Evolutionary conservation across 331 rosid species (phyloP).

Genomic region (Quercus lobata): DNA sequence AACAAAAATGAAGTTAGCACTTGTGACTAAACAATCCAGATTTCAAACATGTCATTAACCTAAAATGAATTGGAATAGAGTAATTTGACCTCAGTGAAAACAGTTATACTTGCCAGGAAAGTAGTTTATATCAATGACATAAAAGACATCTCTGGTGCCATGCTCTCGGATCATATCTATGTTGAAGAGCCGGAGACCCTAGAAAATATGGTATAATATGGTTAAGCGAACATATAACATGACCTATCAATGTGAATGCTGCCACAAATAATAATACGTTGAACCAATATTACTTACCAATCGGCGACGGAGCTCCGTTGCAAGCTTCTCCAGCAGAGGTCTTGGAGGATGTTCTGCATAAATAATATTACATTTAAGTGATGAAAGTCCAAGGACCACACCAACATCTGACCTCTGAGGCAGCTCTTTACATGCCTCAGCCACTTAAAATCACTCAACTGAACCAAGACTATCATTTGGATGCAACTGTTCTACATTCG

Average conservation of each 20-base stretch:
- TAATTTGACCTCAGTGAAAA: conserved; percentile 3
- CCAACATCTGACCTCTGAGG: not conserved
- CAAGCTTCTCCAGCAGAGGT: conserved; percentile 72
- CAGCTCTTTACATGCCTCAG: conserved; percentile 1
- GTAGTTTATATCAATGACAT: conserved; percentile 97
- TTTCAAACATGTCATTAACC: not conserved
- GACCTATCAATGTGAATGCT: not conserved
- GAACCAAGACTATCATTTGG: not conserved
- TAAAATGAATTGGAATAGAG: conserved; percentile 3
- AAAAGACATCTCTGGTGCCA: conserved; percentile 72
- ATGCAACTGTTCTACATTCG: not conserved
- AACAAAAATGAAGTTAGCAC: not conserved
- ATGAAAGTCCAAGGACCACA: conserved; percentile 8
- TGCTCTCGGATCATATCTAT: conserved; percentile 84
- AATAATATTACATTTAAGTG: conserved; percentile 6
- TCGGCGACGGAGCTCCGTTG: conserved; percentile 64
- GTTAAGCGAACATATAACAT: conserved; percentile 11
- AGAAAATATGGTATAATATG: conserved; percentile 12
- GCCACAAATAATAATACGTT: not conserved
- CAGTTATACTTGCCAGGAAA: conserved; percentile 65
- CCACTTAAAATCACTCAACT: conserved; percentile 6
- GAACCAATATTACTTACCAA: conserved; percentile 31
- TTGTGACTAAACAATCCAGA: not conserved
- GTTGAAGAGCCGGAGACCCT: conserved; percentile 85
- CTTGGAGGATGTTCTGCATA: conserved; percentile 72